Evolutionary conservation across 169 alveolate genomes (phyloP).

Genomic region (Cryptosporidium ubiquitum): DNA sequence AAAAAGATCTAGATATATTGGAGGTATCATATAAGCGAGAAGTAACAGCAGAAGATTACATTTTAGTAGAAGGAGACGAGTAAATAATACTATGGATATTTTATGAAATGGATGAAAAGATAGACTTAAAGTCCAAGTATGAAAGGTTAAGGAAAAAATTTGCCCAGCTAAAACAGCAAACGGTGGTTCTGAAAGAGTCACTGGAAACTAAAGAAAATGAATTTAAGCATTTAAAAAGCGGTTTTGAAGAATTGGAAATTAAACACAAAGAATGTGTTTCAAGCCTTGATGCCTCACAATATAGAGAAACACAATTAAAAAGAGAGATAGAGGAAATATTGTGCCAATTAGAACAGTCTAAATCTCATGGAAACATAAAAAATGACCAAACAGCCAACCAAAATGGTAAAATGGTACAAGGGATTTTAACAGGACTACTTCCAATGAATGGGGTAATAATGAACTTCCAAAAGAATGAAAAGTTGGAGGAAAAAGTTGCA

Average conservation of each 20-base stretch:
- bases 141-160: slow-evolving; percentile 57
- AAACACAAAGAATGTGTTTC: slow-evolving; percentile 12
- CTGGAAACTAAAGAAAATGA: slow-evolving; percentile 14
- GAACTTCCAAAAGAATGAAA: slow-evolving; percentile 57
- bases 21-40: neutral
- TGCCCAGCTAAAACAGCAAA: slow-evolving; percentile 31
- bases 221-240: neutral
- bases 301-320: slow-evolving; percentile 31
- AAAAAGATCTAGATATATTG: neutral
- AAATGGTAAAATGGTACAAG: neutral
- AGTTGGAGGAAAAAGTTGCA: slow-evolving; percentile 42
- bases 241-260: slow-evolving; percentile 8
- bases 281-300: slow-evolving; percentile 48
- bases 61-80: neutral
- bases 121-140: slow-evolving; percentile 62
- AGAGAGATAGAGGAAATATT: slow-evolving; percentile 56
- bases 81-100: neutral
- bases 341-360: slow-evolving; percentile 39
- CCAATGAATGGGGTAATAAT: slow-evolving; percentile 27
- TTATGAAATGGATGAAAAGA: slow-evolving; percentile 53
- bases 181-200: slow-evolving; percentile 4
- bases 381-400: neutral
- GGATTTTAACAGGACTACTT: slow-evolving; percentile 53
- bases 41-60: neutral
- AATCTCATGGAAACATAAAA: neutral